Conservation (phyloP, 1,284 basidiomycete genomes). For the Marasmius sp. region DNA sequence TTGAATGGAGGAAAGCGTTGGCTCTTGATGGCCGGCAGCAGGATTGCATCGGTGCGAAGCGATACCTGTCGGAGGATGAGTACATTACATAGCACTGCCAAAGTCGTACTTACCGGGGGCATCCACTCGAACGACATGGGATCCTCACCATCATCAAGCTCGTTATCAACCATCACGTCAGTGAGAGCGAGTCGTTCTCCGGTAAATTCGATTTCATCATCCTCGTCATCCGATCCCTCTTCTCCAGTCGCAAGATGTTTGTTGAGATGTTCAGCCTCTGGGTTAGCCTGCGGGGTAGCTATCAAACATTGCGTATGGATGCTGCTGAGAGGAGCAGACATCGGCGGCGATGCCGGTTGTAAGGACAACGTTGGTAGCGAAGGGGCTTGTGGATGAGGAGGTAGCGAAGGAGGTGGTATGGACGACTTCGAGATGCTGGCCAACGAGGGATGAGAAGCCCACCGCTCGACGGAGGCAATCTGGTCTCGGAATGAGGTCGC, state of each 20-base stretch:
- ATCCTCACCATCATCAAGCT: background rate
- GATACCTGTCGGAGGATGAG: background rate
- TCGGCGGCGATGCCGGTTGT: too few species aligned
- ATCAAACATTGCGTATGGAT: too few species aligned
- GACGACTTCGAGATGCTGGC: background rate
- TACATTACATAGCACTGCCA: background rate
- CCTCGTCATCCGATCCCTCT: background rate
- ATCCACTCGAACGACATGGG: background rate
- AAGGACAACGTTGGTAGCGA: too few species aligned
- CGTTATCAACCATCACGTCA: background rate
- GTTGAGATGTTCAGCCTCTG: background rate
- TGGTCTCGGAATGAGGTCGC: background rate
- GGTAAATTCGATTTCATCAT: background rate
- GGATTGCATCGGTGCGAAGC: background rate
- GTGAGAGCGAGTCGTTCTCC: background rate
- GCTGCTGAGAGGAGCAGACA: too few species aligned
- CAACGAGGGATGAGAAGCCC: background rate
- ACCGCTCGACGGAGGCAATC: too few species aligned
- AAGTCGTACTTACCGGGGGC: background rate
- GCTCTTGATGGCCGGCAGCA: background rate
- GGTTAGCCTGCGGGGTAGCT: background rate
- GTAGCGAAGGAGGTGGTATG: too few species aligned
- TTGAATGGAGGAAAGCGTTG: background rate
- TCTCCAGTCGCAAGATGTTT: background rate
- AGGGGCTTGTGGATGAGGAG: too few species aligned